Evolutionary conservation across 176 grass and related monocot genomes (phyloP), one percentile per base, ranked within the genome.

Genomic region (Urochloa ruziziensis): DNA sequence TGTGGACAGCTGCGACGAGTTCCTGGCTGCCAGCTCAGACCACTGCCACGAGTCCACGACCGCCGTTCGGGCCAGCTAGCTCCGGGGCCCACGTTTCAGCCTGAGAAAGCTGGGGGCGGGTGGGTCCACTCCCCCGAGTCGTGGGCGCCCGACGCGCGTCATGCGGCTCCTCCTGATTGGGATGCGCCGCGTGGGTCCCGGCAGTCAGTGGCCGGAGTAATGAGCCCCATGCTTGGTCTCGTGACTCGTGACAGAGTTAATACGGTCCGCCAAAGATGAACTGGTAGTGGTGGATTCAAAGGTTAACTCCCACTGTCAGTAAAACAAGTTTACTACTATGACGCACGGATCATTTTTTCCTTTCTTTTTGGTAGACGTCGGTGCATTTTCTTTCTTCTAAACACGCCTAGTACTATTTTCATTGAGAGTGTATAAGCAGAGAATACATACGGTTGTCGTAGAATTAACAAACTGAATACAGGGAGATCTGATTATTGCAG

Each of bases 161-260:
- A 86, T 68, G 66, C 39, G n/a, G 79, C 24, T 82, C 72, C 66
- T 57, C 65, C 73, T 90, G 67, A 78, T 58, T 83, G 66, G 88
- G 58, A 66, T 42, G 47, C 4, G 36, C 17, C 56, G 30, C 8
- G 49, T 78, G 84, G 84, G 59, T 16, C 84, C 74, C 0, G 4
- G 6, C 23, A n/a, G 67, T 79, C 83, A 90, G 67, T 51, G 60
- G 39, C 46, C 35, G 12, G 0, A 80, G 60, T 65, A 86, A 58
- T 58, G 27, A 10, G 23, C 2, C 64, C 58, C 79, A 79, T 90
- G 64, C 58, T 62, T 34, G 42, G 66, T 73, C 58, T 29, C 33
- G 59, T 83, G 79, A 82, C 29, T 10, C 34, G 25, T 51, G 77
- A 46, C 35, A 16, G 28, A 57, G 21, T 76, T 62, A 35, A 81